Base-by-base conservation (phyloP, 257 asterid genomes). In the Striga asiatica region DNA sequence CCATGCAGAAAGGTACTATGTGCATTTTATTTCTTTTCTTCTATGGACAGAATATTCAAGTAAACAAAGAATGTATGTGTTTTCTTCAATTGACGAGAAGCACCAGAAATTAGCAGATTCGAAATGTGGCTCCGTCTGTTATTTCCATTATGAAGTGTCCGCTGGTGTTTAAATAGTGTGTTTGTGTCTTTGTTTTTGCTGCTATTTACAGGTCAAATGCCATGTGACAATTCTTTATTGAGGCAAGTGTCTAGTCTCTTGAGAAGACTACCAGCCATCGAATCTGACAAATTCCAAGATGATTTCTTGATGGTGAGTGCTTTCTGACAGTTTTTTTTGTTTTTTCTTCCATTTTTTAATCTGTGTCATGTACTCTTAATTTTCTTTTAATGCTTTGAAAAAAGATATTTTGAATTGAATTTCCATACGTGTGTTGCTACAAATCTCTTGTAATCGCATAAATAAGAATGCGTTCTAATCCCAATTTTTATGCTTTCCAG, bases 181-280 rank as follows among this genome's bases (percentile, higher is more conserved):
- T 54, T 62, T 41, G 17, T 54, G 55, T 37, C 61, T 39, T 66
- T 60, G 41, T 41, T 68, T 57, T 52, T 60, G 41, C 25, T 77
- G 61, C 55, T 65, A 31, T 60, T 62, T 71, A 66, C 79, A 91
- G 98, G 94, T 53, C 96, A 87, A 6, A 74, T 79, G 56, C 89
- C 95, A 20, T 71, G 61, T 52, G 98, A 87, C 58, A 83, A 79
- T 68, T 80, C 98, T 37, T 72, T 91, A 67, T 72, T 86, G 50
- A 83, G 95, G 63, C 95, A 89, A 73, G 98, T 89, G 54, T 86
- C 96, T 47, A 89, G 98, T 71, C 93, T 89, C 50, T 59, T 89
- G 75, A 79, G 96, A 73, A 81, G 98, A 76, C 76, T 86, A 67
- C 98, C 98, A 17, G 87, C 95, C 60, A 86, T 81, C 13, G 96